Base-by-base conservation (phyloP, 2,329 filamentous ascomycete genomes). In the Pseudogymnoascus sp. region DNA sequence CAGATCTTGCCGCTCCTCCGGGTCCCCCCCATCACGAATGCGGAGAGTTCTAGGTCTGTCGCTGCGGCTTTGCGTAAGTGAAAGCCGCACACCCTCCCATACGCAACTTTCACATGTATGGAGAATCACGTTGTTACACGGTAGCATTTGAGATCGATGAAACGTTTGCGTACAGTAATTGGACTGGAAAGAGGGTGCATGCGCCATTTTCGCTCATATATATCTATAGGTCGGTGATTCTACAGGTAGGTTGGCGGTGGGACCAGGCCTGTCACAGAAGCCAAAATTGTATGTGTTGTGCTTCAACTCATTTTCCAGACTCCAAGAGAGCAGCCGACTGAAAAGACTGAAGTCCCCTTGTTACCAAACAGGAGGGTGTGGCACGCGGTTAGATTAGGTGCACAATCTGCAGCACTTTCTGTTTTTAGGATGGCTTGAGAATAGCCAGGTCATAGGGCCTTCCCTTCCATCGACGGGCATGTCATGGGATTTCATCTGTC, bases 361-460 rank as follows among this genome's bases (percentile, higher is more conserved):
- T 56, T 34, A 34, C 50, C 50, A 56, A 34, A 34, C 28, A 18
- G 50, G 34, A 8, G 31, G 31, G 16, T 25, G 50, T 56, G 50
- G 18, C 50, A 56, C 50, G 50, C 50, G 50, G 50, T 31, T 56
- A 56, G 50, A 8, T 31, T 12, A 34, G 46, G 28, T 34, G 50
- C 50, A 56, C 50, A 34, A 56, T 56, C 50, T 56, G 50, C 50
- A 56, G 50, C 50, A 56, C 28, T 56, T 56, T 56, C 50, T 56
- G 46, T 56, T 56, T 56, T 56, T 56, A 56, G 46, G 46, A 18
- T 56, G 46, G 46, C 46, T 56, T 53, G 28, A 12, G 16, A 56
- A 11, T n/a, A 34, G 28, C 8, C 16, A 56, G 50, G 50, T 56
- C 50, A 56, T 56, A 34, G 50, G 50, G 50, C 50, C 50, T 56